Evolutionary conservation across 768 basidiomycete species (phyloP).

Genomic region (Rhodotorula graminis): DNA sequence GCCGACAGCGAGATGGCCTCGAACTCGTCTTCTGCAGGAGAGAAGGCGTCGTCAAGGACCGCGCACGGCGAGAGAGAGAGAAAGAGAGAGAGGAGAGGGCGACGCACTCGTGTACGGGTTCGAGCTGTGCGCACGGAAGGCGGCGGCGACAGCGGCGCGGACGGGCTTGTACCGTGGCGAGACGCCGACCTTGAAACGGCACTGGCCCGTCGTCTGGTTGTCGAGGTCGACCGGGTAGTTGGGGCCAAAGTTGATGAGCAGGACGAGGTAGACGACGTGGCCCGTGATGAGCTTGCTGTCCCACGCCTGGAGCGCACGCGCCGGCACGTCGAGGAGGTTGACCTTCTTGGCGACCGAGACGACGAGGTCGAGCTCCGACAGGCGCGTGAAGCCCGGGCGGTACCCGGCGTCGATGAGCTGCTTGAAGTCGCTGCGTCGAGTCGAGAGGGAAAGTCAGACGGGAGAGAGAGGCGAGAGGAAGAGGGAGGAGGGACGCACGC

Average conservation of each 20-base stretch:
- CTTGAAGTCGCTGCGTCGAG: conserved; percentile 55
- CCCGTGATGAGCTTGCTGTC: conserved; percentile 61
- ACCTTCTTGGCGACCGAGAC: conserved; percentile 44
- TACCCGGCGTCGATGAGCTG: conserved; percentile 59
- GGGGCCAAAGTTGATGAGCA: conserved; percentile 60
- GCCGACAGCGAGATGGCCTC: conserved; percentile 62
- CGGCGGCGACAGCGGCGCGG: conserved; percentile 48
- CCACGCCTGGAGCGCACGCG: conserved; percentile 69
- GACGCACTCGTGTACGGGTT: conserved; percentile 51
- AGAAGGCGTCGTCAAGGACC: conserved; percentile 28
- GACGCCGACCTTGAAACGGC: conserved; percentile 61
- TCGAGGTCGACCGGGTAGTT: conserved; percentile 55
- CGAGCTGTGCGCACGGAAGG: conserved; percentile 55
- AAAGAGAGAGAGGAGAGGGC: conserved; percentile 18
- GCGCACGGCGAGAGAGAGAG: conserved; percentile 44
- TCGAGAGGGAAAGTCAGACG: no score
- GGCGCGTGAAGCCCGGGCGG: conserved; percentile 59
- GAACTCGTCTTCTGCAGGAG: conserved; percentile 48
- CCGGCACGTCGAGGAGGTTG: conserved; percentile 56
- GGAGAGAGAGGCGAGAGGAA: neutral
- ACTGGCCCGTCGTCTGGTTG: conserved; percentile 52
- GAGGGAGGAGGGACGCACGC: conserved; percentile 30
- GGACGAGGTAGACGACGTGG: conserved; percentile 56
- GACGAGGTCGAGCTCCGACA: conserved; percentile 54
- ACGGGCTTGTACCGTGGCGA: conserved; percentile 60